Evolutionary conservation across 257 asterid species (phyloP).

Genomic region (Solanum etuberosum): DNA sequence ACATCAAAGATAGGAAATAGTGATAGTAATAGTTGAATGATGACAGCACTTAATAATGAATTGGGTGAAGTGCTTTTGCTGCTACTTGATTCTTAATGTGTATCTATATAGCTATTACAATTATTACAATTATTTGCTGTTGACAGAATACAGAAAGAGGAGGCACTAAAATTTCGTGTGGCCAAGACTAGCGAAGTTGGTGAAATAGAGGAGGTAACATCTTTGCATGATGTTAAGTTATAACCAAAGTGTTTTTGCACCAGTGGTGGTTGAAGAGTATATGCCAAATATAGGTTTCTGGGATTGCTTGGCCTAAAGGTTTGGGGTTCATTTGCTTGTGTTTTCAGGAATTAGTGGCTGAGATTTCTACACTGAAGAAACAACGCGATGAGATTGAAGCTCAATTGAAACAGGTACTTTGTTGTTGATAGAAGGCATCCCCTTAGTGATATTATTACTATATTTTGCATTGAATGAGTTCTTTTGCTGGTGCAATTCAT

Average conservation of each 20-base stretch:
- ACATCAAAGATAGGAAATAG: neutral
- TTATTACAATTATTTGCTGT: slow-evolving; percentile 9
- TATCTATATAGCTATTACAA: neutral
- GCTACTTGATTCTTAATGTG: neutral
- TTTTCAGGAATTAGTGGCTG: slow-evolving; percentile 69
- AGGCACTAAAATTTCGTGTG: slow-evolving; percentile 73
- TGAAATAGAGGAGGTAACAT: slow-evolving; percentile 76
- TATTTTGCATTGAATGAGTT: neutral
- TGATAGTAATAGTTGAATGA: neutral
- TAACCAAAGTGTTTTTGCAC: neutral
- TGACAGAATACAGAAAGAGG: slow-evolving; percentile 83
- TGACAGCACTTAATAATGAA: neutral
- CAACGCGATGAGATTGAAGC: slow-evolving; percentile 88
- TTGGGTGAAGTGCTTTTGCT: neutral
- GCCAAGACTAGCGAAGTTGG: slow-evolving; percentile 63
- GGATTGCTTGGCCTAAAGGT: slow-evolving; percentile 1
- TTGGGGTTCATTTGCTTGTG: slow-evolving; percentile 6
- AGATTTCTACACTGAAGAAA: slow-evolving; percentile 73
- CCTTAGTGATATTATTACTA: neutral
- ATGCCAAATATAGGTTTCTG: neutral
- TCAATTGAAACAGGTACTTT: slow-evolving; percentile 67
- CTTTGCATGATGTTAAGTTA: neutral
- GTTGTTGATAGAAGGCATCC: neutral
- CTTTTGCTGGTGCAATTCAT: neutral
- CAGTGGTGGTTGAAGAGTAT: neutral